Base-by-base conservation (phyloP, 2,329 filamentous ascomycete species). In the Fusarium dlaminii region DNA sequence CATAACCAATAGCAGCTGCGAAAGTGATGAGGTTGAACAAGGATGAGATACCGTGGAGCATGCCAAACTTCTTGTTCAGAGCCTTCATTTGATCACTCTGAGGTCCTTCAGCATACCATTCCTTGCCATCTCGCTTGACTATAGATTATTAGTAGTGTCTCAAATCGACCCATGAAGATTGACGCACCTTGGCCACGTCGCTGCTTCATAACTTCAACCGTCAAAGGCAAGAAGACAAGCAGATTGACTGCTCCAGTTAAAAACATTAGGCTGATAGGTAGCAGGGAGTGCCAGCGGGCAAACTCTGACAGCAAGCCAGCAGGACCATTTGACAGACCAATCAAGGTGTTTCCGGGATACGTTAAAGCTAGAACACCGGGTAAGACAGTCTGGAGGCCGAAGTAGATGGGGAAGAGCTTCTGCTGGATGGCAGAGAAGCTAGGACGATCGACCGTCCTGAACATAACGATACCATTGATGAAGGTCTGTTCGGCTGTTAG, bases 81-180 rank as follows among this genome's bases (percentile, higher is more conserved):
- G 86, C 87, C 76, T 90, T 83, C 95, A 98, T 98, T 84, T 96
- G 94, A 76, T 91, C 87, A 10, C 93, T 96, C 79, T 97, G 94
- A 43, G 94, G 93, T 2, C 91, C 88, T 59, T 89, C 85, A 73
- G 97, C 94, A 79, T 93, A 93, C 82, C 91, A 94, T 81, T 93
- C 93, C 88, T 97, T 98, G 62, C 94, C 94, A 80, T 98, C 96
- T 78, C 92, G 91, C 70, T 92, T 94, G 86, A 96, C 95, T 91
- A 69, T 48, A 62, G 15, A 51, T 34, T 56, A 8, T 81, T 55
- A 81, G 70, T 40, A 63, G 39, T 37, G 4, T 22, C 11, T 6
- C 18, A 3, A n/a, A 15, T 34, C 18, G 32, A 37, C 27, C 24
- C 20, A 24, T 29, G 12, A 30, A 34, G 36, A 18, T 51, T 7